A percentile compares a stretch with the other conserved stretches of the same genome.
Conservation (phyloP, 192 early-diverging fungal species). For the Helicostylum pulchrum region DNA sequence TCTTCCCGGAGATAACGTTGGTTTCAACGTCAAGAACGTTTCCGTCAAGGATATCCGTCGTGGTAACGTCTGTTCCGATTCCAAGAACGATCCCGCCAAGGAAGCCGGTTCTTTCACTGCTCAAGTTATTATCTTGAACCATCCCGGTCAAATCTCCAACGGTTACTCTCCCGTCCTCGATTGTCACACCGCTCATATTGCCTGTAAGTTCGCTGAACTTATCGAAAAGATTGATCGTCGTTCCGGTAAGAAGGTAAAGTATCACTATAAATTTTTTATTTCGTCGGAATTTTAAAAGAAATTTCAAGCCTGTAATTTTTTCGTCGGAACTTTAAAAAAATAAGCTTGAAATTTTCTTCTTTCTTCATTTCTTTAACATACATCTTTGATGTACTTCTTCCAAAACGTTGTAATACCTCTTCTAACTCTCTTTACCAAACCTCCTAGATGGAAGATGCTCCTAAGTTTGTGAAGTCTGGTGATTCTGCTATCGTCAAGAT, state of each 20-base stretch:
- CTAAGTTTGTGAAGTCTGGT: slow-evolving; percentile 94
- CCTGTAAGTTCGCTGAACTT: slow-evolving; percentile 93
- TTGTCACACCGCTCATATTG: slow-evolving; percentile 97
- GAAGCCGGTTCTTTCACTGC: slow-evolving; percentile 86
- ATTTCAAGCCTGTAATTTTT: neutral
- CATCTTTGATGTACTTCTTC: neutral
- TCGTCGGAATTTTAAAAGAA: neutral
- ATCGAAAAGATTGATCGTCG: slow-evolving; percentile 94
- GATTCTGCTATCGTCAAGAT: slow-evolving; percentile 95
- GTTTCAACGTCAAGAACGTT: slow-evolving; percentile 99
- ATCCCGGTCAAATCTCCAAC: slow-evolving; percentile 91
- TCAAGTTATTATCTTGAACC: slow-evolving; percentile 96
- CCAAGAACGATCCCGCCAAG: slow-evolving; percentile 97
- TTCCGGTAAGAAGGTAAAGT: slow-evolving; percentile 76
- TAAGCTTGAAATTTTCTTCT: neutral
- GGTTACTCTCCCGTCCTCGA: slow-evolving; percentile 95
- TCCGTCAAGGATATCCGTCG: slow-evolving; percentile 97
- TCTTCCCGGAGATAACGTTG: slow-evolving; percentile 95
- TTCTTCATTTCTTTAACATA: neutral
- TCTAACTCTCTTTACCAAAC: slow-evolving; percentile 52
- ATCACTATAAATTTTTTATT: neutral
- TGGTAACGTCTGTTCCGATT: slow-evolving; percentile 94
- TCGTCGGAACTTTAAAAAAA: neutral
- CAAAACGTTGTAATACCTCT: neutral
- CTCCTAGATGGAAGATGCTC: slow-evolving; percentile 67